Evolutionary conservation across 2,329 filamentous ascomycete genomes (phyloP), one percentile per base, ranked within the genome.

Genomic region (Tolypocladium guangdongense): DNA sequence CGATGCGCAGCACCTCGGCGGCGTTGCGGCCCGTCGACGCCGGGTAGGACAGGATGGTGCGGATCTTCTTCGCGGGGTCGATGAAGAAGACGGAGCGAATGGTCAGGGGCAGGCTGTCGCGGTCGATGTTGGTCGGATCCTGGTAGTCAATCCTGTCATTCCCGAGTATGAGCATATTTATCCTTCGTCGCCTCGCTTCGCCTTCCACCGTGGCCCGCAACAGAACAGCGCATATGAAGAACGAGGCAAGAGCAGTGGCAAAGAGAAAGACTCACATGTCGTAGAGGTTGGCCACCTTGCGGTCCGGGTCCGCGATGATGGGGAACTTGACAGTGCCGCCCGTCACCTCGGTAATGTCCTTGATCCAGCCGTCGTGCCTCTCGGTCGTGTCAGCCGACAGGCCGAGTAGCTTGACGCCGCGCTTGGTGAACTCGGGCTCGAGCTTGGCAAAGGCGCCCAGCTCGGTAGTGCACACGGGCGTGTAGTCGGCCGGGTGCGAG

Each of bases 11-110:
- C 51, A 91, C 84, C 78, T 90, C 87, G 61, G 82, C 78, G 57
- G 85, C 84, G 78, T 90, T 91, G 67, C 87, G 84, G 72, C 91
- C 91, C 47, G 90, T 95, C 55, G 87, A 91, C 57, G 91, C 90
- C 45, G 91, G 91, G 78, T 96, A 96, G 67, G 88, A 85, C 76
- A 96, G 87, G 70, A 90, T 95, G 68, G 91, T 83, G 64, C 91
- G 86, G 74, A 96, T 93, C 71, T 86, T 92, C 84, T 95, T 96
- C 72, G 82, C 83, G 59, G 90, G 90, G 77, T 96, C 90, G 71
- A 96, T 93, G 74, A 96, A 79, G 80, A 95, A 96, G 68, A 96
- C 91, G 63, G 87, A 90, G 65, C 91, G 89, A 74, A 96, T 95
- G 63, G 91, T 96, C 75, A 95, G 92, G 54, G 90, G 90, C 63